Conservation (phyloP, 495 filamentous ascomycete species). For the Articulospora tetracladia region DNA sequence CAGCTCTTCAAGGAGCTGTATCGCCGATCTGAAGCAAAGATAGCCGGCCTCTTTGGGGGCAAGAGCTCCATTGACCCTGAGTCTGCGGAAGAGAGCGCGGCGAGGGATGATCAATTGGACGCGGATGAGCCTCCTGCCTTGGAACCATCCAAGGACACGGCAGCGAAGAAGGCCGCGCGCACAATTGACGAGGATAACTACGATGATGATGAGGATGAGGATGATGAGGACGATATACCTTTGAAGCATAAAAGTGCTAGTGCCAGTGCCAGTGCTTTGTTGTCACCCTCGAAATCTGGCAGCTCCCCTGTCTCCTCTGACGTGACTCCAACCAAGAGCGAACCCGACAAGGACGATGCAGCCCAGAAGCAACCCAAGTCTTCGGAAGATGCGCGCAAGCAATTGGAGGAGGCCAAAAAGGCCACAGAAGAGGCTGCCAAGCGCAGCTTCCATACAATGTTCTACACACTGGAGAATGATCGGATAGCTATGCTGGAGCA, state of each 20-base stretch:
- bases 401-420: conserved; percentile 90
- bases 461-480: conserved; percentile 94
- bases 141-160: conserved; percentile 27
- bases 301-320: conserved; percentile 53
- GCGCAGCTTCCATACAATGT: conserved; percentile 82
- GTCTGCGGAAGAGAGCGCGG: conserved; percentile 21
- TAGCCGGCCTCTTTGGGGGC: conserved; percentile 55
- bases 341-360: conserved; percentile 40
- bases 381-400: conserved; percentile 84
- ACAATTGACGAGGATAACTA: conserved; percentile 83
- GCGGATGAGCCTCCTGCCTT: conserved; percentile 24
- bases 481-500: conserved; percentile 96
- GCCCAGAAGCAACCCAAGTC: conserved; percentile 52
- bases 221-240: conserved; percentile 57
- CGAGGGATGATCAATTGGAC: conserved; percentile 19
- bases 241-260: conserved; percentile 54
- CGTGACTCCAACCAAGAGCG: conserved; percentile 45
- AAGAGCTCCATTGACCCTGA: conserved; percentile 30
- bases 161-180: conserved; percentile 59
- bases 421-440: conserved; percentile 87
- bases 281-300: conserved; percentile 54
- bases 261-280: conserved; percentile 49
- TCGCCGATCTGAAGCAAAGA: conserved; percentile 54
- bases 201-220: conserved; percentile 70
- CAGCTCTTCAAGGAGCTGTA: conserved; percentile 59